A percentile compares a stretch with the other conserved stretches of the same genome.
Conservation (phyloP, 805 yeast species). For the Sugiyamaella floridensis region DNA sequence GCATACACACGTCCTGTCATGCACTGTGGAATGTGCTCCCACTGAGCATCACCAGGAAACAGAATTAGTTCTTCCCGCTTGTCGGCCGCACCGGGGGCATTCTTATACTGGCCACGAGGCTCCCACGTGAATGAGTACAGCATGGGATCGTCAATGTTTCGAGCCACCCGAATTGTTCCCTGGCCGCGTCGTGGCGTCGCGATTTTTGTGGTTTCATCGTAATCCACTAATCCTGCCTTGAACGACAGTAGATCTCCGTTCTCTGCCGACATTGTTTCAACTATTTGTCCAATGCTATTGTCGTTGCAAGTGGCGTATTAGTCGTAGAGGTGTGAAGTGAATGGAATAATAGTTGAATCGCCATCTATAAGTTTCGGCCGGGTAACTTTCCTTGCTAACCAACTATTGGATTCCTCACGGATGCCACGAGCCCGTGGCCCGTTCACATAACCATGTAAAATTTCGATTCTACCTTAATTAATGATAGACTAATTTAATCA, state of each 20-base stretch:
- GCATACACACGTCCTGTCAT: slow-evolving; percentile 72
- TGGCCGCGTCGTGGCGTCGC: slow-evolving; percentile 68
- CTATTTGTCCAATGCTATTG: neutral
- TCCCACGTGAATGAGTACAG: slow-evolving; percentile 67
- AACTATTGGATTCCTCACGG: too few species aligned
- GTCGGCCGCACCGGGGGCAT: slow-evolving; percentile 27
- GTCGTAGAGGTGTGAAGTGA: neutral
- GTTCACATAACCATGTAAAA: too few species aligned
- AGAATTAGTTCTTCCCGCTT: slow-evolving; percentile 54
- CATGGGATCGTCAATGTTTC: slow-evolving; percentile 63
- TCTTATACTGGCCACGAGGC: slow-evolving; percentile 44
- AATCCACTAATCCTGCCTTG: slow-evolving; percentile 73
- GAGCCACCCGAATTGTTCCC: slow-evolving; percentile 56
- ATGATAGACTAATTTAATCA: too few species aligned
- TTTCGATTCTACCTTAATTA: too few species aligned
- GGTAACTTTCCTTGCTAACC: neutral
- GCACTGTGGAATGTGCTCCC: slow-evolving; percentile 64
- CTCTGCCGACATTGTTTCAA: neutral
- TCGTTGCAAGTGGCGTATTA: neutral
- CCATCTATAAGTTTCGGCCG: neutral
- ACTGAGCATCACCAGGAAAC: slow-evolving; percentile 80
- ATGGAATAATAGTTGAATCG: neutral
- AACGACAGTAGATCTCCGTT: slow-evolving; percentile 34
- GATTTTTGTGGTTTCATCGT: slow-evolving; percentile 48
- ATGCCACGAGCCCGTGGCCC: too few species aligned